Evolutionary conservation across 495 filamentous ascomycete species (phyloP).

Genomic region (Viridothelium virens): DNA sequence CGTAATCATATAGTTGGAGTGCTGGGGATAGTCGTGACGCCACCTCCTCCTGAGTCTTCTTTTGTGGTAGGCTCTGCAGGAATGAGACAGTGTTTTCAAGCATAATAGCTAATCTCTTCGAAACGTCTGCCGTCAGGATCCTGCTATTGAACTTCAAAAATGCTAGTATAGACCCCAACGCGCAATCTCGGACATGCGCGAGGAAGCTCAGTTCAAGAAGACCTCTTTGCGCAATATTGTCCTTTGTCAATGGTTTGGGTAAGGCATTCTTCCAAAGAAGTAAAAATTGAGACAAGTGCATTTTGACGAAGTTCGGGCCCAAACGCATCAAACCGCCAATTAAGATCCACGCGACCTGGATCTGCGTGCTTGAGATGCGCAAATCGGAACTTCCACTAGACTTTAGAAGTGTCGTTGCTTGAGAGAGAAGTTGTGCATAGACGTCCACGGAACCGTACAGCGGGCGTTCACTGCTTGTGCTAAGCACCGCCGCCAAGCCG

Average conservation of each 20-base stretch:
- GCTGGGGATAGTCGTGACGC: constrained; percentile 76
- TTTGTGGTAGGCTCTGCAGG: constrained; percentile 68
- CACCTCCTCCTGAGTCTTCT: constrained; percentile 83
- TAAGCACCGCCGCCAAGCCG: constrained; percentile 84
- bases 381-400: constrained; percentile 86
- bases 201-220: constrained; percentile 85
- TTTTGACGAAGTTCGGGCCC: constrained; percentile 97
- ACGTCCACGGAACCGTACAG: constrained; percentile 94
- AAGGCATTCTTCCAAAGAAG: constrained; percentile 97
- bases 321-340: constrained; percentile 95
- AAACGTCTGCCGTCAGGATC: constrained; percentile 85
- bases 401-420: constrained; percentile 88
- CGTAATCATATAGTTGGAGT: constrained; percentile 82
- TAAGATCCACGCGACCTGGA: constrained; percentile 96
- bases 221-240: constrained; percentile 73
- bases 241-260: constrained; percentile 84
- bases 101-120: constrained; percentile 86
- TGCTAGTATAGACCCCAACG: constrained; percentile 78
- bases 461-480: constrained; percentile 78
- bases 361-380: constrained; percentile 83
- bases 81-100: constrained; percentile 92
- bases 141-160: constrained; percentile 93
- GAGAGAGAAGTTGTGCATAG: constrained; percentile 80
- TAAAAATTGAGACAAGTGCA: constrained; percentile 88
- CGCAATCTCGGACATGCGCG: constrained; percentile 91